These are phyloP conservation scores for Peniophora sp. DNA, from an alignment of 1,284 basidiomycete genomes.

Conservation along the genomic window DNA sequence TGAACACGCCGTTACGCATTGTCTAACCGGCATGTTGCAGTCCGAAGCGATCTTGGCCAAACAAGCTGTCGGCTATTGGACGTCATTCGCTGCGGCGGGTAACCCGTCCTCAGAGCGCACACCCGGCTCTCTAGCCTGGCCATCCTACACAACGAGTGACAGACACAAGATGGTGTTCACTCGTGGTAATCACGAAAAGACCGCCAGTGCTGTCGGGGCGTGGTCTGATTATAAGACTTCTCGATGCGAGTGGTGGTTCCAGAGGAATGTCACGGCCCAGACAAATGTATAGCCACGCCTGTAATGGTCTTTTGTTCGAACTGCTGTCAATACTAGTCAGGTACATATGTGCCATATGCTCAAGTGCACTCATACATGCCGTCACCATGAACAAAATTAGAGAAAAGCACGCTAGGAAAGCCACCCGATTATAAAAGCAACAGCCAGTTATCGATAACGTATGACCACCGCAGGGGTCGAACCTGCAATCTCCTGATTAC, in stretches of 20 bases:
- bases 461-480: conserved; percentile 42
- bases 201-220: conserved; percentile 12
- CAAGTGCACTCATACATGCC: no score
- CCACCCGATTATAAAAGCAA: no score
- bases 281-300: neutral
- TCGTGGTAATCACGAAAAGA: conserved; percentile 9
- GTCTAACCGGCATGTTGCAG: conserved; percentile 13
- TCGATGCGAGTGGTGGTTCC: conserved; percentile 15
- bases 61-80: conserved; percentile 38
- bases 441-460: no score
- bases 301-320: no score
- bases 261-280: conserved; percentile 2
- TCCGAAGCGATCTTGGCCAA: conserved; percentile 30
- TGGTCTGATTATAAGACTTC: conserved; percentile 11
- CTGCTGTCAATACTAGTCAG: no score
- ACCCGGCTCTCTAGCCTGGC: conserved; percentile 25
- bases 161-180: conserved; percentile 16
- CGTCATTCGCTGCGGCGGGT: conserved; percentile 30
- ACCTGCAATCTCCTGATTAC: conserved; percentile 43
- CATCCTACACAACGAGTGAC: conserved; percentile 8
- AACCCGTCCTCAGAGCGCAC: conserved; percentile 24
- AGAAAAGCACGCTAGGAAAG: no score
- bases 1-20: no score
- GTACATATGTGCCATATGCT: no score
- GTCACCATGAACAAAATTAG: no score